A percentile compares a stretch with the other conserved stretches of the same genome.
These are phyloP conservation scores for Trichoderma sp. DNA, from an alignment of 2,329 filamentous ascomycete genomes.

Conservation along the genomic window DNA sequence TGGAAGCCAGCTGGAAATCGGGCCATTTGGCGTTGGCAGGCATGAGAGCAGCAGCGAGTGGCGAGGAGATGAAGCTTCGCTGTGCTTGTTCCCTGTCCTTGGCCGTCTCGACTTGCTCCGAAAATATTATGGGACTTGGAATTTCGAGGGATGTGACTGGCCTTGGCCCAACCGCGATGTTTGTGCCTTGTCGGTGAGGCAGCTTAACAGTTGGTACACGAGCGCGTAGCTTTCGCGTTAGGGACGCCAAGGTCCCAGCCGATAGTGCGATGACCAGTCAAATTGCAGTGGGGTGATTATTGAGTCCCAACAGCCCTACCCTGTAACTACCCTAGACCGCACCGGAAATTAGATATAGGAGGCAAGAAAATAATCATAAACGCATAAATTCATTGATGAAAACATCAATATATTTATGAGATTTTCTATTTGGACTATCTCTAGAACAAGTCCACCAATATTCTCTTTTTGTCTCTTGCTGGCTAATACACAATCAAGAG, in stretches of 20 bases:
- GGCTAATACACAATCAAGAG: accelerated
- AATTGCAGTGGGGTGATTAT: not conserved
- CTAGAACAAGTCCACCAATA: too few species aligned
- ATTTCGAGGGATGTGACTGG: conserved; percentile 15
- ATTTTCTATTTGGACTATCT: not conserved
- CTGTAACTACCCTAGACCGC: not conserved
- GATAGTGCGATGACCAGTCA: not conserved
- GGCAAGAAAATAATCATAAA: not conserved
- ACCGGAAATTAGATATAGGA: not conserved
- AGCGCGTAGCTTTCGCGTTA: too few species aligned
- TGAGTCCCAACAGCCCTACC: not conserved
- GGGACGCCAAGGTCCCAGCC: not conserved
- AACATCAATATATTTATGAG: not conserved
- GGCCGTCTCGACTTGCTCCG: not conserved
- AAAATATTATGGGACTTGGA: conserved; percentile 19
- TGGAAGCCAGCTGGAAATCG: conserved; percentile 37
- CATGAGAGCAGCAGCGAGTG: conserved; percentile 29
- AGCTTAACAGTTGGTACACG: not conserved
- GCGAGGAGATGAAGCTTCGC: not conserved
- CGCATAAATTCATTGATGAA: not conserved
- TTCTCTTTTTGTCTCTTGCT: not conserved
- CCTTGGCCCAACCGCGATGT: not conserved
- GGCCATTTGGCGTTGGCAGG: conserved; percentile 37
- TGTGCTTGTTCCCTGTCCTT: not conserved
- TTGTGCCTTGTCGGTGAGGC: conserved; percentile 20